Evolutionary conservation across 768 basidiomycete species (phyloP).

Genomic region (Kockovaella imperatae): DNA sequence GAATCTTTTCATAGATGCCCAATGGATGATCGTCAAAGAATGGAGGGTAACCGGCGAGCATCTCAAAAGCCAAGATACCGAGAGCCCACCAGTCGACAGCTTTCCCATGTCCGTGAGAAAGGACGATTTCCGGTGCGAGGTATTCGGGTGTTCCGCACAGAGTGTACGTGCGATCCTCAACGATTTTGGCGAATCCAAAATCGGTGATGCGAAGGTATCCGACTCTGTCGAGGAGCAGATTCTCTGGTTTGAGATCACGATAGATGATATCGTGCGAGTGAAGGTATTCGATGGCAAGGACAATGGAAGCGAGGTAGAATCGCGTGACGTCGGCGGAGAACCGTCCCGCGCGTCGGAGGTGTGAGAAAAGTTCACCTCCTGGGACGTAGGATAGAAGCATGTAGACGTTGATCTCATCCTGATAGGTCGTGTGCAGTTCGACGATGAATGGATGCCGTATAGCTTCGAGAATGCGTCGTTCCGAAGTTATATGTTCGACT

Average conservation of each 20-base stretch:
- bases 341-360: slow-evolving; percentile 78
- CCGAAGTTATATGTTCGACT: slow-evolving; percentile 95
- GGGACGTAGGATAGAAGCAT: slow-evolving; percentile 96
- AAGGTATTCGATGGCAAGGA: slow-evolving; percentile 87
- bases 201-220: slow-evolving; percentile 94
- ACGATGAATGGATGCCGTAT: slow-evolving; percentile 94
- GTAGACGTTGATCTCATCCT: slow-evolving; percentile 93
- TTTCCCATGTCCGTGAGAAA: slow-evolving; percentile 94
- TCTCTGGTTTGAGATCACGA: slow-evolving; percentile 97
- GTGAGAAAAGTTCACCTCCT: slow-evolving; percentile 93
- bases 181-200: slow-evolving; percentile 96
- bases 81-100: slow-evolving; percentile 99
- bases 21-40: slow-evolving; percentile 98
- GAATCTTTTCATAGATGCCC: slow-evolving; percentile 96
- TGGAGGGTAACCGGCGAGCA: slow-evolving; percentile 97
- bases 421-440: slow-evolving; percentile 59
- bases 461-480: slow-evolving; percentile 83
- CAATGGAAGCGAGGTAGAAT: slow-evolving; percentile 93
- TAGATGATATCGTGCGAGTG: slow-evolving; percentile 97
- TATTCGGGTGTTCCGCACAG: slow-evolving; percentile 66
- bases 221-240: slow-evolving; percentile 84
- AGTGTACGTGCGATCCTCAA: slow-evolving; percentile 96
- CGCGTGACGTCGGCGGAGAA: slow-evolving; percentile 97
- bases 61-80: slow-evolving; percentile 93
- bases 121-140: slow-evolving; percentile 95